phyloP scores from a whole-genome alignment of 495 filamentous ascomycete genomes.

The Xylaria palmicola region DNA sequence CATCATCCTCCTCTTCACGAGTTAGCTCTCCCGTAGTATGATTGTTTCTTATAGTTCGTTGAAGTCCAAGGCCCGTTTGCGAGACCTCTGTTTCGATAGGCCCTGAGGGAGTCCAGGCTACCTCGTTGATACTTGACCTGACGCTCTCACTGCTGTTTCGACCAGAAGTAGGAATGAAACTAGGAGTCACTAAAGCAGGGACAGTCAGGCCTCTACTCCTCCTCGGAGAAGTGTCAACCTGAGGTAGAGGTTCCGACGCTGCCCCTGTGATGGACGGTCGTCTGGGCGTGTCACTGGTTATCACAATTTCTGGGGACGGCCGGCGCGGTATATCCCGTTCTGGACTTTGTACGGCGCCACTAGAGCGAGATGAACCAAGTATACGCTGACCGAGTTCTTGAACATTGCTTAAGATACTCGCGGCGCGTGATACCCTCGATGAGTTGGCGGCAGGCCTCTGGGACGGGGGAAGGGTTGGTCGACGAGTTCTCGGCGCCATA shows the following conservation, averaged over 20 bases:
- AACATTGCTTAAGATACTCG: constrained; percentile 25
- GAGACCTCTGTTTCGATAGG: constrained; percentile 18
- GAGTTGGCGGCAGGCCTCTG: constrained; percentile 13
- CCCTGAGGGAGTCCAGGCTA: constrained; percentile 31
- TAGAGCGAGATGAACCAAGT: constrained; percentile 17
- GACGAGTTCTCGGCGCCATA: constrained; percentile 21
- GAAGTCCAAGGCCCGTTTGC: constrained; percentile 11
- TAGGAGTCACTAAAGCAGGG: constrained; percentile 26
- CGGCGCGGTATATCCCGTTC: constrained; percentile 2
- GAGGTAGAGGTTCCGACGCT: constrained; percentile 22
- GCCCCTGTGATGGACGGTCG: constrained; percentile 24
- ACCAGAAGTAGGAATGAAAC: constrained; percentile 28
- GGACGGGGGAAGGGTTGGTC: constrained; percentile 4
- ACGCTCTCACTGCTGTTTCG: constrained; percentile 23
- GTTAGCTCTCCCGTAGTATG: constrained; percentile 8
- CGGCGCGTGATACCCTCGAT: constrained; percentile 14
- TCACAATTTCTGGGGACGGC: constrained; percentile 37
- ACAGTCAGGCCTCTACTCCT: constrained; percentile 28
- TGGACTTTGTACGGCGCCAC: constrained; percentile 1
- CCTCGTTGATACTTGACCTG: background rate
- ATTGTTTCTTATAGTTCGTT: constrained; percentile 2
- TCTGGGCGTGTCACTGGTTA: constrained; percentile 29
- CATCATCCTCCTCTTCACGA: background rate
- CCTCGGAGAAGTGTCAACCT: constrained; percentile 2
- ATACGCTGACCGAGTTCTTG: constrained; percentile 24